Evolutionary conservation across 2,329 filamentous ascomycete species (phyloP).

Genomic region (Xylaria sp.): DNA sequence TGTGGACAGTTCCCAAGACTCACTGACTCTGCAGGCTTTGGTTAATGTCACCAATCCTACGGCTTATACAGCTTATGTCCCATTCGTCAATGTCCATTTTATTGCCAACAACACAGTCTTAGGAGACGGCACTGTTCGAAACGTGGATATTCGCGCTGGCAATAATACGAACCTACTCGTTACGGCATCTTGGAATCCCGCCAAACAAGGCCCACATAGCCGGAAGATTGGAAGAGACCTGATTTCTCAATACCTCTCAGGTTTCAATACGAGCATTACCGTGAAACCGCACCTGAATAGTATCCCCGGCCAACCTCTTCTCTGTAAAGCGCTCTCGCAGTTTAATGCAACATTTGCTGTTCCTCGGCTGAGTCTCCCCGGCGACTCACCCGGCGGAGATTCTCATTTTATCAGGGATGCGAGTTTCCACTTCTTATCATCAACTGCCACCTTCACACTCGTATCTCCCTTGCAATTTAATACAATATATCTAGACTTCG

Average conservation of each 20-base stretch:
- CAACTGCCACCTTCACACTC: slow-evolving; percentile 85
- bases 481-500: slow-evolving; percentile 78
- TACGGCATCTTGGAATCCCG: slow-evolving; percentile 79
- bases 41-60: slow-evolving; percentile 94
- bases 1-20: slow-evolving; percentile 75
- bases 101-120: slow-evolving; percentile 78
- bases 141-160: slow-evolving; percentile 74
- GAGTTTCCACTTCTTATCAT: slow-evolving; percentile 87
- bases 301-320: slow-evolving; percentile 76
- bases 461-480: slow-evolving; percentile 80
- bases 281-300: slow-evolving; percentile 76
- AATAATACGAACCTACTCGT: slow-evolving; percentile 77
- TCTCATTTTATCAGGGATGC: slow-evolving; percentile 85
- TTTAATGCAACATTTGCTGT: slow-evolving; percentile 78
- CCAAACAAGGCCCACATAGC: slow-evolving; percentile 70
- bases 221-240: slow-evolving; percentile 74
- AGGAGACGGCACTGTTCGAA: slow-evolving; percentile 76
- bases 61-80: slow-evolving; percentile 83
- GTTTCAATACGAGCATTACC: slow-evolving; percentile 83
- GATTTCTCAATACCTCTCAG: slow-evolving; percentile 87
- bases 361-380: slow-evolving; percentile 72
- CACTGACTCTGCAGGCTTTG: slow-evolving; percentile 75
- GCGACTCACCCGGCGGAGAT: slow-evolving; percentile 58
- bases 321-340: slow-evolving; percentile 78
- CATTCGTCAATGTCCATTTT: slow-evolving; percentile 81